A percentile compares a stretch with the other conserved stretches of the same genome.
Conservation (phyloP, 2,329 filamentous ascomycete species). For the Penicillium sp. region DNA sequence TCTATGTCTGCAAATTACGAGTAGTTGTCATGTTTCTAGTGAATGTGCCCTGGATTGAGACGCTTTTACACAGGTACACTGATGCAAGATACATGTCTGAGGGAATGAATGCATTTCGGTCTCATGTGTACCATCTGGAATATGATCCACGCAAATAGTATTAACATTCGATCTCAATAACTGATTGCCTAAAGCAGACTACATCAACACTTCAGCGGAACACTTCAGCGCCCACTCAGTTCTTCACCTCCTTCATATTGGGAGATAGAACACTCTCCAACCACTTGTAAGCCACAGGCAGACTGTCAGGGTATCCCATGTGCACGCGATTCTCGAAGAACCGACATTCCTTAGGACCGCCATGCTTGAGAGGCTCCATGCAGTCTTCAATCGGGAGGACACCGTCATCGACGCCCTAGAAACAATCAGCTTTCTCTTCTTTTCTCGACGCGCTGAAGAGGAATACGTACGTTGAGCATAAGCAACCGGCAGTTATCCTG, state of each 20-base stretch:
- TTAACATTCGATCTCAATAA: background rate
- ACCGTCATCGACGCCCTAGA: conserved; percentile 53
- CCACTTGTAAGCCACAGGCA: conserved; percentile 34
- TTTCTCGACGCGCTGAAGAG: background rate
- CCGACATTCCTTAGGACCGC: conserved; percentile 56
- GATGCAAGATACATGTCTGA: too few relatives aligned
- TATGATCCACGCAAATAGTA: background rate
- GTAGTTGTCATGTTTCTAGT: background rate
- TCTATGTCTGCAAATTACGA: background rate
- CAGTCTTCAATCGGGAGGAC: conserved; percentile 62
- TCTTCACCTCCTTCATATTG: conserved; percentile 16
- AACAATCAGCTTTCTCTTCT: conserved; percentile 1
- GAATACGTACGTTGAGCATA: conserved; percentile 48
- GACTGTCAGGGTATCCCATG: conserved; percentile 56
- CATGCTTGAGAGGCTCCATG: conserved; percentile 56
- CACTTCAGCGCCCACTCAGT: conserved; percentile 8
- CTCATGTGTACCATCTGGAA: background rate
- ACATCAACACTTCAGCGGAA: background rate
- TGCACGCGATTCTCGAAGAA: conserved; percentile 54
- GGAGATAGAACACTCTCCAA: conserved; percentile 26
- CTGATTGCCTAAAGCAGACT: background rate
- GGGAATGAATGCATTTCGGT: too few relatives aligned
- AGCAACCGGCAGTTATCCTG: conserved; percentile 50
- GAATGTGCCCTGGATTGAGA: background rate
- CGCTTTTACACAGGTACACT: too few relatives aligned